Percentiles rank a stretch among this genome's conserved stretches.
Evolutionary conservation across 2,329 filamentous ascomycete species (phyloP).

Genomic region (Camillea tinctor): DNA sequence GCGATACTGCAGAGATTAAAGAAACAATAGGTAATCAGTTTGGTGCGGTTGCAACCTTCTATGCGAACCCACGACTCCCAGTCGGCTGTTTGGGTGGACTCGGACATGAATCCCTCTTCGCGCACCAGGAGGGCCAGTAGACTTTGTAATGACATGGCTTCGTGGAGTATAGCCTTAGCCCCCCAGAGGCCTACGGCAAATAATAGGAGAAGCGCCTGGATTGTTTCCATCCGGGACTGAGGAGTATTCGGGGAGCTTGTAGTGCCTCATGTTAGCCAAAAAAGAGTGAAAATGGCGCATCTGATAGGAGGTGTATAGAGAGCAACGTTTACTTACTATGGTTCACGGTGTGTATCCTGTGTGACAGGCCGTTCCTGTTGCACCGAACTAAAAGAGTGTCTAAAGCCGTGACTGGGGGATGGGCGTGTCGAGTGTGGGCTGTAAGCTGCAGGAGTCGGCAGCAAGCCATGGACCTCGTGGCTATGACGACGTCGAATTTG

Average conservation of each 20-base stretch:
- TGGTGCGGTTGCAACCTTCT: slow-evolving; percentile 57
- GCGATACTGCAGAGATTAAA: slow-evolving; percentile 63
- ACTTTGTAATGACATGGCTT: slow-evolving; percentile 59
- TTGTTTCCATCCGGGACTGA: slow-evolving; percentile 61
- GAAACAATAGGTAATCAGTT: slow-evolving; percentile 60
- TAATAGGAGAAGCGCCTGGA: slow-evolving; percentile 61
- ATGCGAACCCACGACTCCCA: slow-evolving; percentile 62
- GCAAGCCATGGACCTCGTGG: slow-evolving; percentile 54
- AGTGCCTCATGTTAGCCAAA: slow-evolving; percentile 13
- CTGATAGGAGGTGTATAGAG: not conserved
- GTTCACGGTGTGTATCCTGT: slow-evolving; percentile 58
- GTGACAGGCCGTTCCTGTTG: slow-evolving; percentile 56
- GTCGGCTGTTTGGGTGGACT: slow-evolving; percentile 48
- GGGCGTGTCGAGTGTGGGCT: slow-evolving; percentile 60
- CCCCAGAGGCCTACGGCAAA: slow-evolving; percentile 62
- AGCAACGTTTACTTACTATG: slow-evolving; percentile 47
- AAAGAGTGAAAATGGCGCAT: not conserved
- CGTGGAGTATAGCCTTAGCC: slow-evolving; percentile 58
- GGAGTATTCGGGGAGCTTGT: slow-evolving; percentile 57
- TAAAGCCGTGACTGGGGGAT: slow-evolving; percentile 55
- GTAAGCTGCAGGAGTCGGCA: slow-evolving; percentile 57
- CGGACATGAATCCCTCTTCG: slow-evolving; percentile 54
- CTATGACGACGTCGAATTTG: slow-evolving; percentile 58
- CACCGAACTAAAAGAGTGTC: slow-evolving; percentile 58
- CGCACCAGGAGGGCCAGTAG: slow-evolving; percentile 56